Evolutionary conservation across 2,329 filamentous ascomycete genomes (phyloP).

Genomic region (Penicillium brevicompactum): DNA sequence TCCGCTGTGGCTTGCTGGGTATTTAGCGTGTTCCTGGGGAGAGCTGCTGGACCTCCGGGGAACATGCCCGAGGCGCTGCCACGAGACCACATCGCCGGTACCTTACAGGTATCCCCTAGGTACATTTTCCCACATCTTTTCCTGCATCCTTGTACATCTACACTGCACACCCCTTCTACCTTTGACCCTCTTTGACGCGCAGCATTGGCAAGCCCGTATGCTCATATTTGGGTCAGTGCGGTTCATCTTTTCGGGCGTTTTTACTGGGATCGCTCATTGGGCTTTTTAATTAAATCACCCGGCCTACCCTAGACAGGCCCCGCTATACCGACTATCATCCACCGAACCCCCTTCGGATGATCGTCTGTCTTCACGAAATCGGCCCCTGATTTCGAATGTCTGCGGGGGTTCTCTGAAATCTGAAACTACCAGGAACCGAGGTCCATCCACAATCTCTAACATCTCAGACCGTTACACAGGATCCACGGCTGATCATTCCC

Average conservation of each 20-base stretch:
- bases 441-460: slow-evolving; percentile 16
- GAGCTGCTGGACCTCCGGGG: slow-evolving; percentile 7
- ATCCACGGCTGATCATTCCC: slow-evolving; percentile 29
- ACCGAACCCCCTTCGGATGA: slow-evolving; percentile 16
- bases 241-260: slow-evolving; percentile 2
- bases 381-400: slow-evolving; percentile 11
- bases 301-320: slow-evolving; percentile 8
- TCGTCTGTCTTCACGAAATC: slow-evolving; percentile 10
- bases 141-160: background rate
- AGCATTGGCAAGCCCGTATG: background rate
- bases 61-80: background rate
- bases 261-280: slow-evolving; percentile 1
- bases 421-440: slow-evolving; percentile 19
- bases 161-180: background rate
- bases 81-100: background rate
- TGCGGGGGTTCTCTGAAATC: slow-evolving; percentile 11
- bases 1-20: slow-evolving; percentile 3
- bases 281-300: slow-evolving; percentile 1
- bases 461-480: slow-evolving; percentile 22
- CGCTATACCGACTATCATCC: slow-evolving; percentile 9
- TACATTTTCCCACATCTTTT: background rate
- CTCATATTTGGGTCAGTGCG: slow-evolving; percentile 3
- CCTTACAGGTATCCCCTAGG: background rate
- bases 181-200: background rate
- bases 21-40: slow-evolving; percentile 14